Evolutionary conservation across 148 eudicot species (phyloP).

Genomic region (Persicaria maculosa): DNA sequence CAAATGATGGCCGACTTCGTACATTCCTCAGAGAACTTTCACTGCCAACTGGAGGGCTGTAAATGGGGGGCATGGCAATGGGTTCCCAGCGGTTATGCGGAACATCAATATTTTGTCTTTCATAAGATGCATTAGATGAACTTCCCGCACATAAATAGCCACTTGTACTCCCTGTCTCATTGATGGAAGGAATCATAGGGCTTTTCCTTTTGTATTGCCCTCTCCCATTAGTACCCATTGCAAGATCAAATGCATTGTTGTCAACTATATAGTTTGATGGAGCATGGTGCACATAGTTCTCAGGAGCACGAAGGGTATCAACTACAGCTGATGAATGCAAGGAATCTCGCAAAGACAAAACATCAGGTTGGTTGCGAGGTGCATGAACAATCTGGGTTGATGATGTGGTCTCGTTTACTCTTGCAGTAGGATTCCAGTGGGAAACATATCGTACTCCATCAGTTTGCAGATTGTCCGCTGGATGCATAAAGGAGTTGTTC

Average conservation of each 20-base stretch:
- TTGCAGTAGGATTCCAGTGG: conserved; percentile 48
- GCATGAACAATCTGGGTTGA: conserved; percentile 38
- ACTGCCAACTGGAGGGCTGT: conserved; percentile 41
- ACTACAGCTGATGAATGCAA: conserved; percentile 41
- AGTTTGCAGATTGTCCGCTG: conserved; percentile 41
- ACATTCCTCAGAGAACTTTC: conserved; percentile 65
- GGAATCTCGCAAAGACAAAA: conserved; percentile 42
- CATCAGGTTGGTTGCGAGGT: conserved; percentile 45
- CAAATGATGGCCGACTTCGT: conserved; percentile 56
- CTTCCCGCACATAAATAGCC: conserved; percentile 46
- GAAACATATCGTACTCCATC: conserved; percentile 42
- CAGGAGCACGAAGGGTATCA: conserved; percentile 34
- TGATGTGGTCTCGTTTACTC: conserved; percentile 36
- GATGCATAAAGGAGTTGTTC: conserved; percentile 40
- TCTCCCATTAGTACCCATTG: conserved; percentile 36
- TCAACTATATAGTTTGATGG: conserved; percentile 53
- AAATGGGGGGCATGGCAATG: conserved; percentile 26
- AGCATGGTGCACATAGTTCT: conserved; percentile 49
- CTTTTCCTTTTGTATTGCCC: conserved; percentile 64
- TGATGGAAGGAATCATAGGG: conserved; percentile 45
- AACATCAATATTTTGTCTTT: conserved; percentile 41
- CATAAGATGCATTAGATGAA: conserved; percentile 54
- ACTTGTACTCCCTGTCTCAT: conserved; percentile 57
- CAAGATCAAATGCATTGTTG: conserved; percentile 40
- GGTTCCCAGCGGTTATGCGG: conserved; percentile 49